A percentile compares a stretch with the other conserved stretches of the same genome.
Conservation (phyloP, 2,329 filamentous ascomycete species). For the Neonectria punicea region DNA sequence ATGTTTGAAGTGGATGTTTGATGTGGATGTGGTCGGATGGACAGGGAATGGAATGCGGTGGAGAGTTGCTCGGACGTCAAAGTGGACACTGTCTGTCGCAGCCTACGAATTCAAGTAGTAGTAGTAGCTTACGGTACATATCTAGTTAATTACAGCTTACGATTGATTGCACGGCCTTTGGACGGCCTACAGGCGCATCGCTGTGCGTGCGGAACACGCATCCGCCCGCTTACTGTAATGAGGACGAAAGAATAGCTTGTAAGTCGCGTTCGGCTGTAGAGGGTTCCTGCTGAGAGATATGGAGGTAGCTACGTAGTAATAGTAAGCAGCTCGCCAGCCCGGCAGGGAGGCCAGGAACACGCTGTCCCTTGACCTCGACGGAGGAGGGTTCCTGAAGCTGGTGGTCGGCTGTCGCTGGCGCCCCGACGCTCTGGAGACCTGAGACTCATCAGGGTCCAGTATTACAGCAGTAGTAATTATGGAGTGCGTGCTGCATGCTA, state of each 20-base stretch:
- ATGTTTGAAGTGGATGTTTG: slow-evolving; percentile 1
- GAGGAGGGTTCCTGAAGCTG: background rate
- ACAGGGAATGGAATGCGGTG: background rate
- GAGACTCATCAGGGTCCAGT: background rate
- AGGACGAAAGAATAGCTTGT: no score
- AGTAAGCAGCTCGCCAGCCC: background rate
- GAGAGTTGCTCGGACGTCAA: slow-evolving; percentile 2
- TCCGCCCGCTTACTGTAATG: no score
- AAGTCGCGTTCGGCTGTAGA: background rate
- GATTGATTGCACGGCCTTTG: background rate
- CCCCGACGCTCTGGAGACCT: background rate
- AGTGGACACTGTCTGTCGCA: background rate
- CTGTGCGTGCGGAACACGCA: no score
- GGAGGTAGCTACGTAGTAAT: background rate
- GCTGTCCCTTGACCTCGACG: no score
- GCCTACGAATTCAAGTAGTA: background rate
- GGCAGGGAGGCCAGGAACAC: no score
- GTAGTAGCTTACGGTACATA: no score
- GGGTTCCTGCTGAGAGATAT: background rate
- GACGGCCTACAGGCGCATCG: no score
- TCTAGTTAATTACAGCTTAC: background rate
- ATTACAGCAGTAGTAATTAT: no score
- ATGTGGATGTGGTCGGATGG: background rate
- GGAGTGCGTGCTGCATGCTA: background rate
- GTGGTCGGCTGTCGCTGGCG: no score